Evolutionary conservation across 768 basidiomycete species (phyloP), one percentile per base, ranked within the genome.

Genomic region (Tricholoma furcatifolium): DNA sequence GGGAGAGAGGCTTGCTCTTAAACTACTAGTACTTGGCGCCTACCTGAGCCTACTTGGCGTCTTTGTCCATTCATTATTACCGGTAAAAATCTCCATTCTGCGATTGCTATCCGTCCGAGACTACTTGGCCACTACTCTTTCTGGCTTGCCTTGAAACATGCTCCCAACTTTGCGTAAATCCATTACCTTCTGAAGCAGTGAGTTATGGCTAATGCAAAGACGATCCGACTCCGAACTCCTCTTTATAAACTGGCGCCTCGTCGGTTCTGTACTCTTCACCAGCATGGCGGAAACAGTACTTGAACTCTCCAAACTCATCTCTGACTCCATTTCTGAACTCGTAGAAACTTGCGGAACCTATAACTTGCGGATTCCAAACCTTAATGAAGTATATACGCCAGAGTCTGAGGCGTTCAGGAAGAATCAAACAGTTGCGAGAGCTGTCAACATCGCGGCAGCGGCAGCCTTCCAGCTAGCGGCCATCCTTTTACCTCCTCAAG

Each of bases 401-500:
- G 51, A 62, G 4, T 62, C 64, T 24, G 71, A 72, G 46, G 62
- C 59, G 1, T 65, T 69, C 42, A 62, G 70, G 18, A 53, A 35
- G 15, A 54, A 64, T 30, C 66, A 70, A 3, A 61, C 27, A 7
- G 68, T 67, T 8, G 56, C 67, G 6, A 64, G 64, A 47, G 66
- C 68, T 12, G 64, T 66, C 2, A 65, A 60, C 27, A 57, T 68
- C 14, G 60, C 69, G 36, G 61, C 62, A 23, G 63, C 71, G 4
- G 72, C 73, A 2, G 69, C 71, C 3, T 51, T 61, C 12, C 72
- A 73, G 46, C 65, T 73, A 3, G 61, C n/a, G n/a, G n/a, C n/a
- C n/a, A n/a, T n/a, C n/a, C n/a, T n/a, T n/a, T n/a, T n/a, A 0
- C 62, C 70, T 17, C 66, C 70, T 4, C 58, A 60, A 9, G 53